Evolutionary conservation across 2,329 filamentous ascomycete species (phyloP), one percentile per base, ranked within the genome.

Genomic region (Colletotrichum paranaense): DNA sequence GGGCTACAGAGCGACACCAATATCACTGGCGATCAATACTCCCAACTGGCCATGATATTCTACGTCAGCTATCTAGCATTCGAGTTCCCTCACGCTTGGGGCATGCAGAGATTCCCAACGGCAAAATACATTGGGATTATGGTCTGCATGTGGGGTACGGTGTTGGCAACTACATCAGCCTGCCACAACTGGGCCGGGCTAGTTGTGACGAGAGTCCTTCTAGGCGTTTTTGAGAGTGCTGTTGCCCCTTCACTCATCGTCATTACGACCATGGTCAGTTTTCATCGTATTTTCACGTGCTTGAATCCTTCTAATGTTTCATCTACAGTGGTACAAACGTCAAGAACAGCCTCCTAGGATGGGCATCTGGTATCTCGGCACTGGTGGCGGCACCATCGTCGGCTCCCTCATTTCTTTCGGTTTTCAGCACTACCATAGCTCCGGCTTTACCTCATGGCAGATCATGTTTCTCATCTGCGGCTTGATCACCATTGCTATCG

Each of bases 331-430:
- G 81, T 88, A 88, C 75, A 78, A 84, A 1, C 79, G 83, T 1
- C 80, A 81, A 53, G 90, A 93, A 76, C 91, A 93, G 79, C 90
- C 91, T 0, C 79, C 91, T 24, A 86, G 92, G 0, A 87, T 92
- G 6, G 90, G 90, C 0, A 86, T 88, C 14, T 93, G 91, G 91
- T 93, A 93, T 75, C 85, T 88, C 5, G 91, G 89, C 0, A 92
- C 89, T 57, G 90, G 90, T 0, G 71, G 86, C 1, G 88, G 88
- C 0, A 90, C 86, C 5, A 89, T 92, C 35, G 79, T 90, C 22
- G 90, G 89, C 0, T 88, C 88, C 0, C 83, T 86, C 0, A 77
- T 91, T 12, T 90, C 90, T 0, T 91, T 86, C 72, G 90, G 88
- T 0, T 81, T 92, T 19, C 88, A 88, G 1, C 88, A 90, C 62